Evolutionary conservation across 176 grass and related monocot species (phyloP), one percentile per base, ranked within the genome.

Genomic region (Neostapfia colusana): DNA sequence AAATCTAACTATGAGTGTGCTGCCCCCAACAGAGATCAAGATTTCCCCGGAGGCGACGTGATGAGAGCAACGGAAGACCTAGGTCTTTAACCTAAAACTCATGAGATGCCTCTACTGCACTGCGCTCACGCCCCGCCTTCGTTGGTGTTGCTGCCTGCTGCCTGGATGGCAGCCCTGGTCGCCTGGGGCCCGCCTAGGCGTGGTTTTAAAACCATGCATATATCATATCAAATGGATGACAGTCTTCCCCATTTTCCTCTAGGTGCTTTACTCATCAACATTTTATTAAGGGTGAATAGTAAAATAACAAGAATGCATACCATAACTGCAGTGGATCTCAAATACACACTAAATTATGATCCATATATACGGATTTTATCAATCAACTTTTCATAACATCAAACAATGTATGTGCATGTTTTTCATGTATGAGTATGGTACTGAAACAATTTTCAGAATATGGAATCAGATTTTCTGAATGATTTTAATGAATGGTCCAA

Each of bases 201-300:
- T n/a, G n/a, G n/a, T n/a, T n/a, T n/a, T n/a, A n/a, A n/a, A n/a
- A n/a, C n/a, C n/a, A n/a, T 58, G 43, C 71, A 63, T 31, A 49
- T 20, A 72, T 16, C 6, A 4, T 45, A 63, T 50, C 42, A 81
- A 49, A 61, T 80, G 40, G n/a, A 72, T 48, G 42, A 25, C 15
- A 40, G 14, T 65, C 69, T 73, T 81, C 44, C 28, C 57, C 39
- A 58, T 59, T 38, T 79, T 34, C 11, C 35, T 3, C 4, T 15
- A 15, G 60, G 6, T 39, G 31, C 73, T 63, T 58, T 75, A 44
- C 38, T 69, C 44, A 76, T 12, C 9, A 77, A 43, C 14, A 23
- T 17, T 69, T 27, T 44, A 63, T 0, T 36, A 70, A 80, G 53
- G 63, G 26, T 28, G 27, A 26, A 34, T 74, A 80, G 40, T 74